Evolutionary conservation across 164 flowering plant species (phyloP), one percentile per base, ranked within the genome.

Genomic region (Taxillus chinensis): DNA sequence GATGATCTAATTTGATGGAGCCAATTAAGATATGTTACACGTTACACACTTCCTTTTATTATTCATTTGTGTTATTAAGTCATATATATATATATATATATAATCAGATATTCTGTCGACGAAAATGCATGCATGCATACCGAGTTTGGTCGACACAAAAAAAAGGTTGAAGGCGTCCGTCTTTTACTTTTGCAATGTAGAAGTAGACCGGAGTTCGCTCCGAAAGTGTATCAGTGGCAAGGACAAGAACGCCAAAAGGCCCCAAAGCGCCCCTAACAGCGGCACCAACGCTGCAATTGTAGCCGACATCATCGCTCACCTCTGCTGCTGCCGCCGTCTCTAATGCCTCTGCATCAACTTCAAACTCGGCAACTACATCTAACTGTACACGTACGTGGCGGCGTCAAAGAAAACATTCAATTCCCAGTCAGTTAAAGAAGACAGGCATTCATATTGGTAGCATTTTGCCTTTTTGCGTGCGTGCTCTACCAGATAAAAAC

Each of bases 201-300:
- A 85, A 85, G 43, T 75, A 85, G 2, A 83, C 63, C 2, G 91
- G 86, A 0, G 91, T 85, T 2, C 64, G 69, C 77, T 85, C 91
- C 2, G 84, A 61, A 8, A 81, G 83, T 0, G 68, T 39, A 0
- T 77, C 71, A 41, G 79, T 77, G 5, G 91, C 85, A 13, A 80
- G 45, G 64, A 79, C 83, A 56, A 79, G 2, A 5, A 86, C 53
- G 2, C 92, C 92, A 58, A 86, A 86, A 16, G 92, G 92, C 4
- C 92, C 92, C 4, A 79, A 60, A 2, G 41, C 55, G 37, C 79
- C 80, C 39, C 89, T 73, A 9, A 61, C 61, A 2, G 63, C 62
- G 10, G 85, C 78, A 17, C 86, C 86, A 10, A 65, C 74, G 42
- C 80, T 69, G 63, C 74, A 73, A 12, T 66, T 60, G 66, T 73